Base-by-base conservation (phyloP, 257 asterid species). In the Solanum sitiens region DNA sequence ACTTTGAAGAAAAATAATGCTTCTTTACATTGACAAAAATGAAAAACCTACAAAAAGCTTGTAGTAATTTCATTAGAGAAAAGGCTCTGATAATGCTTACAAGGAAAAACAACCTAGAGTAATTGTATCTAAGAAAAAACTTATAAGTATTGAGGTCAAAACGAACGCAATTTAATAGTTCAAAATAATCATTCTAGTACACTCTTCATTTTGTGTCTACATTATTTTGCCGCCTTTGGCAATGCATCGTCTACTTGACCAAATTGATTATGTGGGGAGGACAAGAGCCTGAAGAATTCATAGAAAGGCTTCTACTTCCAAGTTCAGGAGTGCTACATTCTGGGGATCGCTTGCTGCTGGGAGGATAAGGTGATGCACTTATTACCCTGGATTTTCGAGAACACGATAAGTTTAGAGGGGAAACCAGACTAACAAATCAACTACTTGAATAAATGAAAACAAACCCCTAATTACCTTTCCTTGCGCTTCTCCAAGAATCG, bases 401-500 rank as follows among this genome's bases (percentile, higher is more conserved):
- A 44, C 50, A 30, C 56, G 77, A 73, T 45, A 35, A 33, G 83
- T 27, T 35, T 53, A 1, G 11, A 25, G 21, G 6, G 75, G 75
- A 25, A 9, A 30, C 39, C 11, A 13, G 68, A 45, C 45, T 42
- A 42, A 2, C 11, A 86, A n/a, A 37, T 18, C 33, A 9, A 6
- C 39, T 30, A 33, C 42, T 33, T 70, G 40, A 37, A 30, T 16
- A 44, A 50, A 79, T 79, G 67, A 79, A 79, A 79, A 47, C 32
- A 82, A 30, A 6, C 44, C 11, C 67, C 18, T 10, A 27, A 76
- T 89, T 92, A 96, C 99, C 99, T 94, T 87, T 95, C 99, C 88
- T 93, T 94, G 89, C 99, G 98, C 93, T 93, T 96, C 94, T 96
- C 99, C 93, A 96, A 86, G 87, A 96, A 96, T 50, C 98, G 96